Evolutionary conservation across 2,329 filamentous ascomycete genomes (phyloP).

Genomic region (Grosmannia clavigera): DNA sequence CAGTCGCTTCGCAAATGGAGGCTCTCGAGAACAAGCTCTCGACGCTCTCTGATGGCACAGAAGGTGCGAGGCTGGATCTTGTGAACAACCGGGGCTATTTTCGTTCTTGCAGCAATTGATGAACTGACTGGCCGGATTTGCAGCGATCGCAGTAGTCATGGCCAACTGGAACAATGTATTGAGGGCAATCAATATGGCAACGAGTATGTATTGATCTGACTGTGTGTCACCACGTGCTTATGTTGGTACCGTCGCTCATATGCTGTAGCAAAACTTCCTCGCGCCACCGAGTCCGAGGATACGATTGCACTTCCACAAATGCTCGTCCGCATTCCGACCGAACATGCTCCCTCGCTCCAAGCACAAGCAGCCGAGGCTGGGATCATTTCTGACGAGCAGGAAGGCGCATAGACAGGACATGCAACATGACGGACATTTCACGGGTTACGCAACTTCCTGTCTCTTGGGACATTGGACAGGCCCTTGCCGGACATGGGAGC

Average conservation of each 20-base stretch:
- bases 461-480: not conserved
- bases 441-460: not conserved
- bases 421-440: not conserved
- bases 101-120: not conserved
- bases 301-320: constrained; percentile 58
- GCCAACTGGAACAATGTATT: constrained; percentile 83
- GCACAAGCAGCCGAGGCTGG: constrained; percentile 43
- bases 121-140: constrained; percentile 8
- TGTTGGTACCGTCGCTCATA: not conserved
- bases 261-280: constrained; percentile 53
- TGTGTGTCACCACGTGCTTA: not conserved
- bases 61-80: constrained; percentile 37
- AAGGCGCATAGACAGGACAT: not conserved
- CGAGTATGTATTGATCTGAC: constrained; percentile 39
- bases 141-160: constrained; percentile 73
- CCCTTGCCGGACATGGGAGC: not conserved
- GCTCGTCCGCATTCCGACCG: constrained; percentile 72
- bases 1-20: constrained; percentile 72
- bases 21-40: constrained; percentile 64
- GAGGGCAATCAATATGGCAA: constrained; percentile 76
- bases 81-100: too few relatives aligned
- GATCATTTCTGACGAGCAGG: constrained; percentile 26
- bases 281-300: constrained; percentile 30
- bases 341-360: constrained; percentile 56
- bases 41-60: constrained; percentile 69